Base-by-base conservation (phyloP, 2,329 filamentous ascomycete species). In the Fusarium sp. region DNA sequence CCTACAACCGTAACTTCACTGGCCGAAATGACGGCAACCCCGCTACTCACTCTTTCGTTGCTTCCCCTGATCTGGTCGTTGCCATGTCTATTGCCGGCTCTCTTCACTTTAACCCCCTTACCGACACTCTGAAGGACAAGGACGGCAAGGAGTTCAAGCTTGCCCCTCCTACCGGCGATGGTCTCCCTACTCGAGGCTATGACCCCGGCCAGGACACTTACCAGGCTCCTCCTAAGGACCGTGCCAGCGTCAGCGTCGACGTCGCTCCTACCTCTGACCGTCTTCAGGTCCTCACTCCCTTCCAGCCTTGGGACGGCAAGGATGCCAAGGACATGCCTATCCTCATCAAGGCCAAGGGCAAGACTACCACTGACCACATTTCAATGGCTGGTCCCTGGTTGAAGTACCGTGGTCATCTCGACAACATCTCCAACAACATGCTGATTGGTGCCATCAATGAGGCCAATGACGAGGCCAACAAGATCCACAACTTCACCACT, bases 361-460 rank as follows among this genome's bases (percentile, higher is more conserved):
- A 99, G 83, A 99, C 96, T 85, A 99, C 96, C 58, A 99, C 96
- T 43, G 96, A 99, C 81, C 98, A 96, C 73, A 99, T 99, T 81
- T 98, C 94, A 37, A 95, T 95, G 33, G 95, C 95, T 1, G 95
- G 95, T 7, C 95, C 95, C 17, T 98, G 95, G 95, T 86, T 98
- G 81, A 97, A 97, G 88, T 98, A 97, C 89, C 93, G 95, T 88
- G 95, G 95, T 68, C 95, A 98, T 80, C 87, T 98, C 77, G 95
- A 97, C 89, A 98, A 98, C 88, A 97, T 98, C 84, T 97, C 94
- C 79, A 97, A 98, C 90, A 98, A 98, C 88, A 97, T 97, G 93
- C 84, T 98, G 81, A 97, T 98, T 75, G 95, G 95, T 84, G 96
- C 96, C 77, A 93, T 94, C 84, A 99, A 97, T 84, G 90, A 91